phyloP scores from a whole-genome alignment of 148 eudicot species.

The Vaccinium darrowii region DNA sequence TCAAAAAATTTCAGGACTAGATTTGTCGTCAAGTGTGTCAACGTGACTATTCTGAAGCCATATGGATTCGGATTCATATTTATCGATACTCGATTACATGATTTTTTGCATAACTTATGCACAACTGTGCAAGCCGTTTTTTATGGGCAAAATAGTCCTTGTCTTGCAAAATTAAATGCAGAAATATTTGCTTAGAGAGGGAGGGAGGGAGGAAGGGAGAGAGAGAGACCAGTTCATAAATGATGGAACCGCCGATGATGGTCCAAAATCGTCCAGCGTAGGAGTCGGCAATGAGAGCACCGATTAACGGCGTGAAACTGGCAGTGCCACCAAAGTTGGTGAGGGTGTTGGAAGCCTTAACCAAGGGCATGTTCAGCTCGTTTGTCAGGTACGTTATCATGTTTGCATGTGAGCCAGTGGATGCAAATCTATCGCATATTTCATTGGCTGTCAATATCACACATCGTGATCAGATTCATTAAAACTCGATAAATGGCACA shows the following conservation, averaged over 20 bases:
- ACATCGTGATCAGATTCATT: background rate
- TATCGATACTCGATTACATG: too few relatives aligned
- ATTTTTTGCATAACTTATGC: too few relatives aligned
- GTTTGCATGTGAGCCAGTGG: constrained; percentile 61
- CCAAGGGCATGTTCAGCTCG: constrained; percentile 66
- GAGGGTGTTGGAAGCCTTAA: constrained; percentile 71
- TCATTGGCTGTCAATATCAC: constrained; percentile 56
- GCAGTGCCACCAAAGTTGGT: constrained; percentile 68
- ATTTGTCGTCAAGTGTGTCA: too few relatives aligned
- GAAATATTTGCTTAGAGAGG: background rate
- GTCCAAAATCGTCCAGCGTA: constrained; percentile 82
- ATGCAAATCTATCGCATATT: constrained; percentile 70
- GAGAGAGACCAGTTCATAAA: constrained; percentile 56
- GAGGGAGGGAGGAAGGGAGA: background rate
- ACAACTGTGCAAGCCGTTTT: background rate
- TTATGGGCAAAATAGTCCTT: background rate
- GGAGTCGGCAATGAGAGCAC: constrained; percentile 74
- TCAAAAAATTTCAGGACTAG: too few relatives aligned
- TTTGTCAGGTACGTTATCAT: constrained; percentile 76
- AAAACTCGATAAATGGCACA: background rate
- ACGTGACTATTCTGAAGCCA: too few relatives aligned
- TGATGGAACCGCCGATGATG: constrained; percentile 53
- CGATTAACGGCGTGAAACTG: constrained; percentile 68
- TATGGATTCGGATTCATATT: too few relatives aligned
- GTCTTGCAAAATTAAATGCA: background rate